Evolutionary conservation across 2,329 filamentous ascomycete genomes (phyloP).

Genomic region (Lachnellula hyalina): DNA sequence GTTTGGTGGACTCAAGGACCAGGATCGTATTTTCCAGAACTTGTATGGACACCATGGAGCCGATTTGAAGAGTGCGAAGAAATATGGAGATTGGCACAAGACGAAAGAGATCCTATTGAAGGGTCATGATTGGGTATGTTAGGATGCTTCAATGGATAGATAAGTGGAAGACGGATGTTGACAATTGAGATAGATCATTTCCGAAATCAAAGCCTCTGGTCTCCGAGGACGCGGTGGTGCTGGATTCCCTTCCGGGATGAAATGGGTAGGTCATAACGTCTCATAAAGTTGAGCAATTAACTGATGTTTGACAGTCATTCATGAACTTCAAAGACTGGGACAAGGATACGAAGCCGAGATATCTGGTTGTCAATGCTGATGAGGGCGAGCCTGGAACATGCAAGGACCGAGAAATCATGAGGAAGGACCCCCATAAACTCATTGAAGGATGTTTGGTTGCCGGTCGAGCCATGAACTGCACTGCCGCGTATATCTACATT

Average conservation of each 20-base stretch:
- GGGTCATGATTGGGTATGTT: conserved; percentile 81
- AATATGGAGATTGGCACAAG: conserved; percentile 99
- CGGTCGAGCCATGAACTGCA: conserved; percentile 97
- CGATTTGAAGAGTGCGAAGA: conserved; percentile 89
- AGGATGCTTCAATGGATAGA: background rate
- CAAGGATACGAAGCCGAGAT: conserved; percentile 91
- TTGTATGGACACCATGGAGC: conserved; percentile 89
- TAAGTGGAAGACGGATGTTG: conserved; percentile 10
- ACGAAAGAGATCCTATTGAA: conserved; percentile 98
- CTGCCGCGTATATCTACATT: conserved; percentile 98
- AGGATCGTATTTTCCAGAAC: conserved; percentile 99
- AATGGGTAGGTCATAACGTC: conserved; percentile 70
- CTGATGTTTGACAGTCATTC: conserved; percentile 64
- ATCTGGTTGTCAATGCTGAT: conserved; percentile 96
- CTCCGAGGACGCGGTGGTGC: conserved; percentile 93
- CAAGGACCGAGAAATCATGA: conserved; percentile 99
- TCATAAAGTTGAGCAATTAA: background rate
- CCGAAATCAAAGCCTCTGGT: conserved; percentile 93
- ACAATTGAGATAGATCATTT: conserved; percentile 64
- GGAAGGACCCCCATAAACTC: conserved; percentile 99
- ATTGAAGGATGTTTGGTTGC: conserved; percentile 95
- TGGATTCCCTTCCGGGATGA: conserved; percentile 95
- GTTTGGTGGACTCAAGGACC: conserved; percentile 86
- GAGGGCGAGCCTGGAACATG: conserved; percentile 98
- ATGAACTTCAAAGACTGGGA: conserved; percentile 99